A percentile compares a stretch with the other conserved stretches of the same genome.
Conservation (phyloP, 495 filamentous ascomycete species). For the Penicillium riverlandense region DNA sequence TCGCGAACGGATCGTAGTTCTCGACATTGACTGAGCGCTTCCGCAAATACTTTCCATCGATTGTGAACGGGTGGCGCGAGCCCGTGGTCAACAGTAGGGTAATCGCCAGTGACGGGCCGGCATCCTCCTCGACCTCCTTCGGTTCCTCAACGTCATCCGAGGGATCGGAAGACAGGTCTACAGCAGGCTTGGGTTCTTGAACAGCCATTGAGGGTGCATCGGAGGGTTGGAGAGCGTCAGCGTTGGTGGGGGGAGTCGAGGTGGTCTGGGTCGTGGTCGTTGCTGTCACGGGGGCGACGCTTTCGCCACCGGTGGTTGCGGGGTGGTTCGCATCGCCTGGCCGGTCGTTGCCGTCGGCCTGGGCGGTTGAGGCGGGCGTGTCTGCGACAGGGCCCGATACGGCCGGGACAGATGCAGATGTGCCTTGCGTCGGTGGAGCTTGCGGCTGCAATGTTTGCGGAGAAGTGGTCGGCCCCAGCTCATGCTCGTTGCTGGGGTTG, state of each 20-base stretch:
- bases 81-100: conserved; percentile 76
- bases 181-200: conserved; percentile 25
- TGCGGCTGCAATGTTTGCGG: conserved; percentile 14
- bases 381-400: conserved; percentile 6
- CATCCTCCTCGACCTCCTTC: conserved; percentile 39
- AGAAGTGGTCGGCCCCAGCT: conserved; percentile 15
- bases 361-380: conserved; percentile 3
- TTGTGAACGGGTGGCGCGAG: conserved; percentile 76
- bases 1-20: conserved; percentile 73
- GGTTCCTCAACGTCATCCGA: conserved; percentile 27
- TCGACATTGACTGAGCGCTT: conserved; percentile 71
- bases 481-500: conserved; percentile 8
- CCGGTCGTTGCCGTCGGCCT: conserved; percentile 6
- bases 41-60: conserved; percentile 76
- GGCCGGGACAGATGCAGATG: background rate
- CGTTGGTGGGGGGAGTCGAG: too few relatives aligned
- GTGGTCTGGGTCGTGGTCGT: conserved; percentile 8
- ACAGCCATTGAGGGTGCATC: conserved; percentile 20
- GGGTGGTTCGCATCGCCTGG: conserved; percentile 17
- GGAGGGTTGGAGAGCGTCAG: background rate
- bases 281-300: conserved; percentile 16
- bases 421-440: conserved; percentile 6
- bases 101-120: conserved; percentile 46
- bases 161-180: conserved; percentile 23
- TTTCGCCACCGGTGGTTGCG: conserved; percentile 20